phyloP scores from a whole-genome alignment of 1,284 basidiomycete genomes.

The Tylopilus sp. region DNA sequence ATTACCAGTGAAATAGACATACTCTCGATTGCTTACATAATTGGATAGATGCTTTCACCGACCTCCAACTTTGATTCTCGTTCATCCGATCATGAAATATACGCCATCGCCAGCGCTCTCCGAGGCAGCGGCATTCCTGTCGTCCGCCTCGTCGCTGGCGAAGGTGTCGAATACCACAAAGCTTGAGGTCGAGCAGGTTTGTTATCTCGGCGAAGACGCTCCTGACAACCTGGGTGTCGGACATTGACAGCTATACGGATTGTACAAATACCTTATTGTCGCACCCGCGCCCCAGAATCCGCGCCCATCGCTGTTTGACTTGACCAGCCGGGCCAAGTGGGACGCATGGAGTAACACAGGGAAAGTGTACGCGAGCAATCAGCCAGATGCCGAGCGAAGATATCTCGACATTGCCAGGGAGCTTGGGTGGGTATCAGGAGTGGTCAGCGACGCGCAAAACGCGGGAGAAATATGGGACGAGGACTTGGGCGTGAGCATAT shows the following conservation, averaged over 20 bases:
- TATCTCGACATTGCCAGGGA: constrained; percentile 71
- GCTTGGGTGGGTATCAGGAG: constrained; percentile 64
- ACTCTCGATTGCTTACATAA: constrained; percentile 30
- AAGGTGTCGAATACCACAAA: constrained; percentile 60
- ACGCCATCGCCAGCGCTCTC: constrained; percentile 54
- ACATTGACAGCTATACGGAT: constrained; percentile 74
- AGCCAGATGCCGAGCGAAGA: constrained; percentile 50
- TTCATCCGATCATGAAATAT: constrained; percentile 23
- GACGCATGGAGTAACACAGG: constrained; percentile 75
- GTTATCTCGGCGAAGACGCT: constrained; percentile 22
- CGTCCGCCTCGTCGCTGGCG: constrained; percentile 51
- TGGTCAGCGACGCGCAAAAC: constrained; percentile 17
- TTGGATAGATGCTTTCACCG: constrained; percentile 14
- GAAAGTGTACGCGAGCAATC: constrained; percentile 46
- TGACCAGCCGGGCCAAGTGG: constrained; percentile 82
- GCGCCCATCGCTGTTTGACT: constrained; percentile 80
- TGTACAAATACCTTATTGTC: constrained; percentile 77
- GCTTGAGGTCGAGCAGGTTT: constrained; percentile 62
- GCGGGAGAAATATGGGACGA: constrained; percentile 41
- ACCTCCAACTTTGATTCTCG: background rate
- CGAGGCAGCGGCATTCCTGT: constrained; percentile 64
- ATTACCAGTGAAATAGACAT: background rate
- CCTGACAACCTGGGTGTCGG: constrained; percentile 31
- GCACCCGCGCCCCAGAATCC: constrained; percentile 52
- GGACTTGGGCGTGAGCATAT: constrained; percentile 34